Percentiles rank a stretch among this genome's conserved stretches.
These are phyloP conservation scores for Myriangium duriaei DNA, from an alignment of 2,329 filamentous ascomycete species.

Conservation along the genomic window DNA sequence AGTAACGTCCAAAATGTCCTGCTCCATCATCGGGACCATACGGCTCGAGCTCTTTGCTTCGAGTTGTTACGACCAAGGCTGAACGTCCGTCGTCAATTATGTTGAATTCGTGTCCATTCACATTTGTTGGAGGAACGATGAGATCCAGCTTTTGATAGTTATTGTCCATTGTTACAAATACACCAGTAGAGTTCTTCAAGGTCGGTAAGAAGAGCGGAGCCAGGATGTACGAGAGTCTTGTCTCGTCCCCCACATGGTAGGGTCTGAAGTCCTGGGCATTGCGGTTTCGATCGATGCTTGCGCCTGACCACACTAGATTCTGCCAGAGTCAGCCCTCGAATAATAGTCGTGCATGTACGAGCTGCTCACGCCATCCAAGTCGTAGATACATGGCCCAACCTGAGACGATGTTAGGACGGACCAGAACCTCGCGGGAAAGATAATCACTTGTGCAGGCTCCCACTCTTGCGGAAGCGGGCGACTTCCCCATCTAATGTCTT, in stretches of 20 bases:
- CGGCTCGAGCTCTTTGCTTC: background rate
- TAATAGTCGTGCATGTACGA: background rate
- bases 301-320: slow-evolving; percentile 15
- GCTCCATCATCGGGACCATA: slow-evolving; percentile 17
- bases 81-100: slow-evolving; percentile 22
- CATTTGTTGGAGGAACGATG: slow-evolving; percentile 7
- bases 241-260: slow-evolving; percentile 1
- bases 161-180: slow-evolving; percentile 10
- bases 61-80: slow-evolving; percentile 17
- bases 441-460: too few species aligned
- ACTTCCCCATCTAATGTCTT: too few species aligned
- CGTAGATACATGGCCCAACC: slow-evolving; percentile 10
- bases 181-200: slow-evolving; percentile 3
- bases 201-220: background rate
- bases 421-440: too few species aligned
- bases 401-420: too few species aligned
- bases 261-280: slow-evolving; percentile 14
- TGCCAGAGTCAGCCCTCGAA: slow-evolving; percentile 2
- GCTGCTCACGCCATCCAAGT: slow-evolving; percentile 6
- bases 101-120: slow-evolving; percentile 30
- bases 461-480: background rate
- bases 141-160: slow-evolving; percentile 7
- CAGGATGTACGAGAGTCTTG: slow-evolving; percentile 9
- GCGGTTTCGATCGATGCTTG: slow-evolving; percentile 10
- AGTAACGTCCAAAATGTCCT: slow-evolving; percentile 18